These are phyloP conservation scores for Lichtheimia corymbifera DNA, from an alignment of 371 early-diverging fungal genomes.

Conservation along the genomic window DNA sequence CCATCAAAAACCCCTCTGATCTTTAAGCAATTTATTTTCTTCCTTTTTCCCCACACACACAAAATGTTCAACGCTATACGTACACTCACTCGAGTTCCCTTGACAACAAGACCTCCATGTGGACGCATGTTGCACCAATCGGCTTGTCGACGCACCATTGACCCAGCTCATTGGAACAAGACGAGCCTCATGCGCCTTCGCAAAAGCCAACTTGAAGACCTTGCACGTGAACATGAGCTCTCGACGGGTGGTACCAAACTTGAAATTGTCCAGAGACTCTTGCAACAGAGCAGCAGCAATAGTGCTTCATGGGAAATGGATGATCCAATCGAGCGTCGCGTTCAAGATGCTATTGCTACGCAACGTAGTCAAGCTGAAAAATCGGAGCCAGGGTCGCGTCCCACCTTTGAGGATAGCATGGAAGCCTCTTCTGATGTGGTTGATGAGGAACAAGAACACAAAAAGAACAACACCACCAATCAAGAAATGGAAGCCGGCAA, in stretches of 20 bases:
- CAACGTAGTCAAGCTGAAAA: conserved; percentile 6
- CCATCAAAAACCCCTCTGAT: no score
- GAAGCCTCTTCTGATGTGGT: not conserved
- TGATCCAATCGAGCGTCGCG: not conserved
- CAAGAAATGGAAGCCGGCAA: conserved; percentile 7
- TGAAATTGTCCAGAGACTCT: conserved; percentile 17
- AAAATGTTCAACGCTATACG: no score
- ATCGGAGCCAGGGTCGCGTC: not conserved
- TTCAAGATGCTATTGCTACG: conserved; percentile 1
- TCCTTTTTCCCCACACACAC: no score
- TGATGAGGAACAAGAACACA: not conserved
- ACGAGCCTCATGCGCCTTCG: conserved; percentile 14
- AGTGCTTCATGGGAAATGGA: not conserved
- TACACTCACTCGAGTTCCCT: no score
- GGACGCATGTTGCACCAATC: no score
- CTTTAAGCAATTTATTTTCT: no score
- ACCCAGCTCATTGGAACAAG: conserved; percentile 7
- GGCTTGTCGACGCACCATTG: not conserved
- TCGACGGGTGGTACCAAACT: conserved; percentile 12
- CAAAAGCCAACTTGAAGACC: conserved; percentile 11
- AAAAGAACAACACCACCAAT: not conserved
- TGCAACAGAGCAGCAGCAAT: conserved; percentile 6
- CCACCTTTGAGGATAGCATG: not conserved
- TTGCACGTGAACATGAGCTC: conserved; percentile 14
- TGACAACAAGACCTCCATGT: no score